These are phyloP conservation scores for Phytophthora boehmeriae DNA, from an alignment of 352 stramenopile species.

Conservation along the genomic window DNA sequence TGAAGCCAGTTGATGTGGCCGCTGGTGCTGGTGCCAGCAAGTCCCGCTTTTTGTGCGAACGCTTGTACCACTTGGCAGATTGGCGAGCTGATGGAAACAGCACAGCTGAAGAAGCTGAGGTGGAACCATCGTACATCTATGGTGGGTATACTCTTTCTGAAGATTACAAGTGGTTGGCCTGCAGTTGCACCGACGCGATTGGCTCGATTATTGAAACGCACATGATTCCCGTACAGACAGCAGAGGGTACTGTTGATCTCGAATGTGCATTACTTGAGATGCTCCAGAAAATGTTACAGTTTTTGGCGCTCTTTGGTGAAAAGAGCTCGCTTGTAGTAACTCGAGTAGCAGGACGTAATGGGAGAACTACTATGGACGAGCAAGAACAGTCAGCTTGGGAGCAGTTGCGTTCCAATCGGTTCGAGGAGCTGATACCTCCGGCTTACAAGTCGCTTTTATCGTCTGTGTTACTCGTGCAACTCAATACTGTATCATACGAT, in stretches of 20 bases:
- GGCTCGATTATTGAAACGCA: conserved; percentile 66
- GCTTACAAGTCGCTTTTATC: conserved; percentile 43
- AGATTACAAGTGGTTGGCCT: conserved; percentile 66
- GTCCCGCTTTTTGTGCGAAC: conserved; percentile 61
- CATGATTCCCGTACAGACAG: conserved; percentile 40
- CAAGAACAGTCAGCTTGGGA: conserved; percentile 49
- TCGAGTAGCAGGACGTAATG: conserved; percentile 28
- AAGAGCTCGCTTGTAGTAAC: conserved; percentile 52
- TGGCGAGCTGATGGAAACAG: conserved; percentile 19
- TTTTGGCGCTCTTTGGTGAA: conserved; percentile 65
- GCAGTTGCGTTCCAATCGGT: conserved; percentile 33
- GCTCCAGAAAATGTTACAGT: conserved; percentile 57
- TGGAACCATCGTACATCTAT: conserved; percentile 41
- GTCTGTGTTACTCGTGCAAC: conserved; percentile 45
- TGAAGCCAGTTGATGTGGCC: conserved; percentile 46
- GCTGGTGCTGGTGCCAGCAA: conserved; percentile 7
- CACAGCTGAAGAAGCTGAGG: conserved; percentile 11
- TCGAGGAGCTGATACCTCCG: conserved; percentile 37
- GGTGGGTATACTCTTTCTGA: conserved; percentile 58
- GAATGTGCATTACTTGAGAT: conserved; percentile 44
- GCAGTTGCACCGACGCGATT: conserved; percentile 57
- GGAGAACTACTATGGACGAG: conserved; percentile 27
- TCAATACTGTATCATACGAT: conserved; percentile 36
- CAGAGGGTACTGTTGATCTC: conserved; percentile 24
- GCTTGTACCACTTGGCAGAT: conserved; percentile 68